Conservation (phyloP, 148 eudicot genomes). For the Fallopia convolvulus region DNA sequence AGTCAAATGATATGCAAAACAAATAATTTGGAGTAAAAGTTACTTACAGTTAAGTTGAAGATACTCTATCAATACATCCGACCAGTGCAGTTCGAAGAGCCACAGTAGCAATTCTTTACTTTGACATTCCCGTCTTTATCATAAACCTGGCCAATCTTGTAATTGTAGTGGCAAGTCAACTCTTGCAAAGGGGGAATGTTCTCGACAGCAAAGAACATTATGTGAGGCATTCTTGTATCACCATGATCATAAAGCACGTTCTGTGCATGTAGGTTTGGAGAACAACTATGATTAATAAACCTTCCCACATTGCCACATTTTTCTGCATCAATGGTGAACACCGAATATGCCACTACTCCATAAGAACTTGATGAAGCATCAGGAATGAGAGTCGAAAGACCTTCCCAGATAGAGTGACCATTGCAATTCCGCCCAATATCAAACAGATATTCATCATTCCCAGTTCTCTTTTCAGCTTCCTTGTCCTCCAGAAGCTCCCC, state of each 20-base stretch:
- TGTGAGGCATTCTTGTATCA: slow-evolving; percentile 75
- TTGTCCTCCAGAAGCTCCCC: slow-evolving; percentile 81
- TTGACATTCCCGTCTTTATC: slow-evolving; percentile 66
- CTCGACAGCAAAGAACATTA: slow-evolving; percentile 86
- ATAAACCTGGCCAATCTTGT: slow-evolving; percentile 50
- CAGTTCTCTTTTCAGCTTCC: slow-evolving; percentile 74
- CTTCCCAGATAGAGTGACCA: slow-evolving; percentile 34
- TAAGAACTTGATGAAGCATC: slow-evolving; percentile 19
- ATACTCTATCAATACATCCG: slow-evolving; percentile 56
- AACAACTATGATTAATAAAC: slow-evolving; percentile 89
- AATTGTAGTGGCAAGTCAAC: slow-evolving; percentile 77
- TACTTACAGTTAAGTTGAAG: not conserved
- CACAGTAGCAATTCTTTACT: slow-evolving; percentile 76
- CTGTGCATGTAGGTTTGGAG: slow-evolving; percentile 88
- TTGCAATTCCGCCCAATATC: slow-evolving; percentile 71
- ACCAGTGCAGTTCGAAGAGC: slow-evolving; percentile 71
- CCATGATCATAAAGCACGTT: slow-evolving; percentile 82
- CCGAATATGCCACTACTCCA: slow-evolving; percentile 33
- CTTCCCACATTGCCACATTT: slow-evolving; percentile 69
- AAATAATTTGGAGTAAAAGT: not conserved
- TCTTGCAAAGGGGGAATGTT: slow-evolving; percentile 87
- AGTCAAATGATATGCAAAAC: not conserved
- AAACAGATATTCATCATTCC: slow-evolving; percentile 71
- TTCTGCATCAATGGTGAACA: slow-evolving; percentile 82
- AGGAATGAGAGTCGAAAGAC: slow-evolving; percentile 27